phyloP scores from a whole-genome alignment of 2,329 filamentous ascomycete genomes.

The Sporothrix pallida region DNA sequence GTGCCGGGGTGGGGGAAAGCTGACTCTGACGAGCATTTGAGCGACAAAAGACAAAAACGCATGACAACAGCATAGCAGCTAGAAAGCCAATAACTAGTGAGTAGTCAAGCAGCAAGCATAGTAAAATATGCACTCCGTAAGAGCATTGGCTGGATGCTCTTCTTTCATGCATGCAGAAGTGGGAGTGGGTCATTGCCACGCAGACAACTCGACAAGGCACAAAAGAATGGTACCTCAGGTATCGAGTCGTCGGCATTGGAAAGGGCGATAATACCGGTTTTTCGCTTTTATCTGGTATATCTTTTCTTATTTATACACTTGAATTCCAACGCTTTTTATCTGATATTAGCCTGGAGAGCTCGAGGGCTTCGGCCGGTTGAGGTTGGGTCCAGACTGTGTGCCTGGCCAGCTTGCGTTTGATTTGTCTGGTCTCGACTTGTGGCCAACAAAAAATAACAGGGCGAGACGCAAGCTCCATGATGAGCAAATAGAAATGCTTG shows the following conservation, averaged over 20 bases:
- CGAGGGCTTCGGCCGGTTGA: too few species aligned
- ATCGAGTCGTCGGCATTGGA: not conserved
- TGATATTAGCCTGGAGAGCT: not conserved
- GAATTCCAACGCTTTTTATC: not conserved
- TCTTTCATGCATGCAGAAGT: not conserved
- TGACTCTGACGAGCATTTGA: constrained; percentile 13
- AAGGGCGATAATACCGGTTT: not conserved
- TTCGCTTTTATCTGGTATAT: not conserved
- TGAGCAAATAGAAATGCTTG: not conserved
- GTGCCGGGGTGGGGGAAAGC: not conserved
- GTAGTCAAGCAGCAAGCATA: not conserved
- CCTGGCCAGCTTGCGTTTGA: not conserved
- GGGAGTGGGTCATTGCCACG: not conserved
- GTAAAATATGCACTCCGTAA: not conserved
- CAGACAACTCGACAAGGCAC: not conserved
- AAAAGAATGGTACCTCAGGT: too few species aligned
- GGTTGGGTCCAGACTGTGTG: too few species aligned
- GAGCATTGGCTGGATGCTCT: not conserved
- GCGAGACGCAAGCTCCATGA: too few species aligned
- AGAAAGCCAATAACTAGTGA: not conserved
- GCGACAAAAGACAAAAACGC: not conserved
- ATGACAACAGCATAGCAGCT: not conserved
- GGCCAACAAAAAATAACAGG: not conserved
- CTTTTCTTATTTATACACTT: too few species aligned
- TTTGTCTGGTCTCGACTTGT: not conserved